These are phyloP conservation scores for Fusarium caatingaense DNA, from an alignment of 2,329 filamentous ascomycete species.

Conservation along the genomic window DNA sequence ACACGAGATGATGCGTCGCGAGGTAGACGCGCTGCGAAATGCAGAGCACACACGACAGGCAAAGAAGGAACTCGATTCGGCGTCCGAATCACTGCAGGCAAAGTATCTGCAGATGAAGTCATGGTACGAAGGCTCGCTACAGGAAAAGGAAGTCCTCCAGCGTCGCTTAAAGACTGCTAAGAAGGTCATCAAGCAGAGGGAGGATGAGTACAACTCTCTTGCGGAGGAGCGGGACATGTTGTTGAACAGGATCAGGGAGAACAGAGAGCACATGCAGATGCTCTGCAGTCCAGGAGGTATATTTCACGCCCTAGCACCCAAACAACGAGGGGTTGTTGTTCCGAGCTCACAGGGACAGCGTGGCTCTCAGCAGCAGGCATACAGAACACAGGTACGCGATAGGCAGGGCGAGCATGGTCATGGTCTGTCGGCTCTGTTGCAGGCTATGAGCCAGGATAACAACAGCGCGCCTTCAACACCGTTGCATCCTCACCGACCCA, in stretches of 20 bases:
- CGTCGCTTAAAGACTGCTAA: conserved; percentile 78
- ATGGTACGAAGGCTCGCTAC: conserved; percentile 73
- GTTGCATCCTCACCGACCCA: conserved; percentile 58
- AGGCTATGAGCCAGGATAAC: conserved; percentile 80
- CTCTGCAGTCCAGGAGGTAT: conserved; percentile 80
- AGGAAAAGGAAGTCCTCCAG: conserved; percentile 72
- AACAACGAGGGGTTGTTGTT: conserved; percentile 54
- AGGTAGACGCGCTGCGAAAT: conserved; percentile 84
- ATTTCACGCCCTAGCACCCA: conserved; percentile 72
- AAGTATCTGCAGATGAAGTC: conserved; percentile 72
- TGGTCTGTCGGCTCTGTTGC: conserved; percentile 82
- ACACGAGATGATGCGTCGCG: conserved; percentile 88
- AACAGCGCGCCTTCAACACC: conserved; percentile 81
- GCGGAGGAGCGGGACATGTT: conserved; percentile 81
- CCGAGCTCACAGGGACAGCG: conserved; percentile 60
- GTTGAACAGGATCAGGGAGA: conserved; percentile 86
- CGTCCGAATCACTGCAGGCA: conserved; percentile 64
- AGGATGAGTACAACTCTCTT: conserved; percentile 77
- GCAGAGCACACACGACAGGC: conserved; percentile 76
- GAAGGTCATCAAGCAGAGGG: conserved; percentile 80
- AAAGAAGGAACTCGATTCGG: conserved; percentile 63
- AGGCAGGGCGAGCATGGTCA: conserved; percentile 69
- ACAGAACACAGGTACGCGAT: conserved; percentile 57
- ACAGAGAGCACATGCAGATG: conserved; percentile 85
- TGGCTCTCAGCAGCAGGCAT: conserved; percentile 64